These are phyloP conservation scores for Umbelopsis sp. DNA, from an alignment of 192 early-diverging fungal genomes.

Conservation along the genomic window DNA sequence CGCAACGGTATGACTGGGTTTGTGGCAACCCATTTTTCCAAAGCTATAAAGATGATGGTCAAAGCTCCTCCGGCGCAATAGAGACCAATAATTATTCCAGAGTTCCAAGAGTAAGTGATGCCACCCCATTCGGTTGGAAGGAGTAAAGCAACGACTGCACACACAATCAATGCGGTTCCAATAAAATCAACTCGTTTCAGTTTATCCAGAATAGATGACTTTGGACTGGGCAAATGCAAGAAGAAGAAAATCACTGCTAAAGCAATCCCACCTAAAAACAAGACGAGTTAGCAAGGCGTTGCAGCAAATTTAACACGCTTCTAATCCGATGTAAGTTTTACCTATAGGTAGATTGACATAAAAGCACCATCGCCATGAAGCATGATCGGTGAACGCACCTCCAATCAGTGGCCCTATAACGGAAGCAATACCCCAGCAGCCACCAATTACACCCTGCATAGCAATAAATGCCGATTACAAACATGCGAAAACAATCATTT, in stretches of 20 bases:
- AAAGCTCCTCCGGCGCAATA: conserved; percentile 51
- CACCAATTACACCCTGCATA: conserved; percentile 71
- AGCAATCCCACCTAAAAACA: conserved; percentile 74
- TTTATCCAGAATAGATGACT: conserved; percentile 59
- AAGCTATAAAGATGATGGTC: conserved; percentile 53
- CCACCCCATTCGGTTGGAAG: conserved; percentile 79
- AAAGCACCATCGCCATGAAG: conserved; percentile 63
- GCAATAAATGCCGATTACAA: neutral
- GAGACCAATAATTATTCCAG: conserved; percentile 57
- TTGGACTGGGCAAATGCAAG: conserved; percentile 63
- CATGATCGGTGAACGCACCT: conserved; percentile 77
- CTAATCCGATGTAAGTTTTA: neutral
- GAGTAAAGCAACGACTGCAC: conserved; percentile 59
- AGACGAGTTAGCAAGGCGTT: conserved; percentile 40
- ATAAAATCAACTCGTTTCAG: conserved; percentile 65
- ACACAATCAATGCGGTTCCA: conserved; percentile 53
- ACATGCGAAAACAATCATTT: too few species aligned
- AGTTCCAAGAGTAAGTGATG: conserved; percentile 65
- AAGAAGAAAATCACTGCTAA: conserved; percentile 60
- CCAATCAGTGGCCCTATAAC: conserved; percentile 88
- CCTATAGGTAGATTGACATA: conserved; percentile 32
- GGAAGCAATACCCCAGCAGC: conserved; percentile 76
- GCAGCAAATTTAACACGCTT: too few species aligned
- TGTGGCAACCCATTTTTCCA: conserved; percentile 61
- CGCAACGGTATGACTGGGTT: conserved; percentile 76